Base-by-base conservation (phyloP, 164 flowering plant genomes). In the Annona squamosa region DNA sequence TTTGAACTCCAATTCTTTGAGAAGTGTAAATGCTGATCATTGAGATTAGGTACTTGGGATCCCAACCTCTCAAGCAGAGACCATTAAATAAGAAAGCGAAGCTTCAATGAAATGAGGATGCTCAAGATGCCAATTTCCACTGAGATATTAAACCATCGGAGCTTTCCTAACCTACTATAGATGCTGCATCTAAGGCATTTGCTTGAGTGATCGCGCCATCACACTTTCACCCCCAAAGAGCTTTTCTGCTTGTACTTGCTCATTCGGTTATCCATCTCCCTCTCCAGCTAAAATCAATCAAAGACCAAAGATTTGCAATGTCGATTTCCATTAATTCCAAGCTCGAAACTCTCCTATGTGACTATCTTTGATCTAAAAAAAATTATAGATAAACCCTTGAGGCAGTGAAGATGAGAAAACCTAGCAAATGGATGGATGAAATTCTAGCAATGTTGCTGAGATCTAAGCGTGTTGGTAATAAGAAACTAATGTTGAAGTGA, bases 71-170 rank as follows among this genome's bases (percentile, higher is more conserved):
- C 78, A 96, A 78, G 83, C 84, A 91, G 56, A 93, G 92, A 37
- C 97, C 97, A 41, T 86, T 87, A 91, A 73, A 0, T 98, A 91
- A 3, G 94, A 87, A 17, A 96, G 80, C 0, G 90, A 86, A 57
- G 93, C 97, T 73, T 96, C 98, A 57, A 96, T 91, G 83, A 93
- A 93, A 81, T 96, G 99, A 45, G 98, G 99, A 76, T 96, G 99
- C 79, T 96, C 99, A 1, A 96, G 95, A 79, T 91, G 97, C 3
- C 88, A 85, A 79, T 91, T 93, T 44, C 95, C 78, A 73, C 88
- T 89, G 9, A 93, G 85, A 74, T 96, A 96, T 76, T 96, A 96
- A 65, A 96, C 90, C 48, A 96, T 97, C 0, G 92, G 85, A n/a
- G 90, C 93, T 71, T 82, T 96, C 46, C 86, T 77, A 75, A 76